A percentile compares a stretch with the other conserved stretches of the same genome.
These are phyloP conservation scores for Tulasnella sp. DNA, from an alignment of 768 basidiomycete species.

Conservation along the genomic window DNA sequence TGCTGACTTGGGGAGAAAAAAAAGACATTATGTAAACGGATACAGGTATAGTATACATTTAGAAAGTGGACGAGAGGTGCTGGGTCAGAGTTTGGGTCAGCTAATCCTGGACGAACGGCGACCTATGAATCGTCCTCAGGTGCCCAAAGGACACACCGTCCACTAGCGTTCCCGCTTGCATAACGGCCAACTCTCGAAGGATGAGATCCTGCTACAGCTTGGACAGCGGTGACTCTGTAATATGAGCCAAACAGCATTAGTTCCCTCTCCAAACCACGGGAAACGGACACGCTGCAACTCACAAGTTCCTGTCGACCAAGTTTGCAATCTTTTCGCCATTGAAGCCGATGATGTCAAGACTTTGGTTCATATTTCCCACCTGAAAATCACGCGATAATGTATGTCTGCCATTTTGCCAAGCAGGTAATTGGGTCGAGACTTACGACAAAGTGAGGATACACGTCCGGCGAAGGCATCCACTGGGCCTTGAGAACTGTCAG, in stretches of 20 bases:
- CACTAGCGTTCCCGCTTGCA: constrained; percentile 70
- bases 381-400: constrained; percentile 27
- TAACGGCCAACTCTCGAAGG: constrained; percentile 65
- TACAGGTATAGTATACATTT: background rate
- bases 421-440: constrained; percentile 25
- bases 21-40: no score
- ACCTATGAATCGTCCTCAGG: constrained; percentile 12
- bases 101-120: background rate
- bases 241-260: background rate
- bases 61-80: background rate
- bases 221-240: constrained; percentile 65
- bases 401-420: background rate
- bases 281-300: background rate
- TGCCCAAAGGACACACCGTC: constrained; percentile 75
- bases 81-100: background rate
- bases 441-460: constrained; percentile 78
- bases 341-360: constrained; percentile 63
- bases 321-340: constrained; percentile 65
- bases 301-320: constrained; percentile 7
- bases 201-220: constrained; percentile 87
- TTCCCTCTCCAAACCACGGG: background rate
- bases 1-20: no score
- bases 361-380: constrained; percentile 76
- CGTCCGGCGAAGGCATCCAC: constrained; percentile 71
- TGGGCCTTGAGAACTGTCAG: constrained; percentile 66